A percentile compares a stretch with the other conserved stretches of the same genome.
Evolutionary conservation across 306 rosid species (phyloP).

Genomic region (Corylus heterophylla): DNA sequence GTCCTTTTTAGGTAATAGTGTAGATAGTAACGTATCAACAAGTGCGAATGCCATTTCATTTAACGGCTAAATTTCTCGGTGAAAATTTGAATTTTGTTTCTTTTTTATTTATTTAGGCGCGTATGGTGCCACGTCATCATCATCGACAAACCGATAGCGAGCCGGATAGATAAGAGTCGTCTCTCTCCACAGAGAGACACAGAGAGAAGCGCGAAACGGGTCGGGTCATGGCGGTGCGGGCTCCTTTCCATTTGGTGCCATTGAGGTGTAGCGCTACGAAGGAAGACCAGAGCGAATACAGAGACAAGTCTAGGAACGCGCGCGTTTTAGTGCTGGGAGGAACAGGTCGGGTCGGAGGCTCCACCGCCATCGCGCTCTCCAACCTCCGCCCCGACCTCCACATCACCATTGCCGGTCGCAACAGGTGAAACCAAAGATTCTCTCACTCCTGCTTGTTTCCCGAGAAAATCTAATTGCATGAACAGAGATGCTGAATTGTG

Average conservation of each 20-base stretch:
- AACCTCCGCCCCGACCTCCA: slow-evolving; percentile 66
- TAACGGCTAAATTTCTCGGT: too few relatives aligned
- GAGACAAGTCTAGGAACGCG: slow-evolving; percentile 55
- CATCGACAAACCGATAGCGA: background rate
- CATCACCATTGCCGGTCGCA: slow-evolving; percentile 72
- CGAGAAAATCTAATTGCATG: background rate
- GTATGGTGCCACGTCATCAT: slow-evolving; percentile 28
- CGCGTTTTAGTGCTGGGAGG: slow-evolving; percentile 83
- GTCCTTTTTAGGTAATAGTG: too few relatives aligned
- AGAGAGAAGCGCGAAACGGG: background rate
- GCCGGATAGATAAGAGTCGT: background rate
- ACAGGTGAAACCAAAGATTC: slow-evolving; percentile 40
- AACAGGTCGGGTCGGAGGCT: slow-evolving; percentile 93
- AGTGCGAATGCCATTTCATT: too few relatives aligned
- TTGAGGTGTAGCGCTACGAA: slow-evolving; percentile 15
- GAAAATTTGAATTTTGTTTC: too few relatives aligned
- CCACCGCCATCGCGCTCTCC: slow-evolving; percentile 84
- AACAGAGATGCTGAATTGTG: background rate
- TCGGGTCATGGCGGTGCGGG: slow-evolving; percentile 35
- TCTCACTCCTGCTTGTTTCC: background rate
- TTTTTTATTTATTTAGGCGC: background rate
- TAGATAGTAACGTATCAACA: too few relatives aligned
- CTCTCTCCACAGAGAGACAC: too few relatives aligned
- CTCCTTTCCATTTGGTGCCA: slow-evolving; percentile 31
- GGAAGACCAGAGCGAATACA: slow-evolving; percentile 14